phyloP scores from a whole-genome alignment of 371 early-diverging fungal genomes.

The Catenaria anguillulae region DNA sequence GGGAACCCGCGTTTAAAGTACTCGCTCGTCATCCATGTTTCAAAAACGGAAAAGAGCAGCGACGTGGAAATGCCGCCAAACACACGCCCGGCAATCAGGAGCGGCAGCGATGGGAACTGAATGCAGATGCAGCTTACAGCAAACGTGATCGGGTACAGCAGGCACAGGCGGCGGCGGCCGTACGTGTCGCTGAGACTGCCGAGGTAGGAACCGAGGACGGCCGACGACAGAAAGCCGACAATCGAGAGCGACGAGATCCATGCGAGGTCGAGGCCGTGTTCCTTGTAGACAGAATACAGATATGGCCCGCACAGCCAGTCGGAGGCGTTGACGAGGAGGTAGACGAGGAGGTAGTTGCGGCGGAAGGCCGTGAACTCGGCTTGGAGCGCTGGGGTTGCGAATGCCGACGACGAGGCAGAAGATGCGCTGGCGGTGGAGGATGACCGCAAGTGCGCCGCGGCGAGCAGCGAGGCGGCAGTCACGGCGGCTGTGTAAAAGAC shows the following conservation, averaged over 20 bases:
- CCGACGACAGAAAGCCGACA: conserved; percentile 25
- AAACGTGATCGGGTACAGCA: conserved; percentile 22
- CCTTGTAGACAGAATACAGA: conserved; percentile 23
- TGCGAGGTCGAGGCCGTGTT: conserved; percentile 20
- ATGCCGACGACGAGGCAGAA: too few species aligned
- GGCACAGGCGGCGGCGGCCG: conserved; percentile 18
- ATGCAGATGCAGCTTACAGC: conserved; percentile 20
- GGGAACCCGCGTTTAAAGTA: conserved; percentile 20
- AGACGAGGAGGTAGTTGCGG: conserved; percentile 17
- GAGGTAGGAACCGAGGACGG: conserved; percentile 15
- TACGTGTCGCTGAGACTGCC: conserved; percentile 3
- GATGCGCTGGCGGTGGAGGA: too few species aligned
- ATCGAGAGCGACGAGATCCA: conserved; percentile 24
- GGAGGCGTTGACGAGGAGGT: conserved; percentile 15
- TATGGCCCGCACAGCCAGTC: conserved; percentile 32
- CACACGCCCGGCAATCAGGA: conserved; percentile 25
- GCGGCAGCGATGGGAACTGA: conserved; percentile 11
- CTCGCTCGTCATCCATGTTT: conserved; percentile 31
- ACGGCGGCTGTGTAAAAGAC: background rate
- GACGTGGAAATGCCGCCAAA: conserved; percentile 29
- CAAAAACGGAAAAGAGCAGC: conserved; percentile 28
- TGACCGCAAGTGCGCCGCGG: too few species aligned
- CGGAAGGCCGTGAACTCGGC: background rate
- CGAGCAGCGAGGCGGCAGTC: background rate
- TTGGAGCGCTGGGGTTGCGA: background rate